A percentile compares a stretch with the other conserved stretches of the same genome.
Evolutionary conservation across 208 protist genomes (phyloP).

Genomic region (Trichomonas tenax): DNA sequence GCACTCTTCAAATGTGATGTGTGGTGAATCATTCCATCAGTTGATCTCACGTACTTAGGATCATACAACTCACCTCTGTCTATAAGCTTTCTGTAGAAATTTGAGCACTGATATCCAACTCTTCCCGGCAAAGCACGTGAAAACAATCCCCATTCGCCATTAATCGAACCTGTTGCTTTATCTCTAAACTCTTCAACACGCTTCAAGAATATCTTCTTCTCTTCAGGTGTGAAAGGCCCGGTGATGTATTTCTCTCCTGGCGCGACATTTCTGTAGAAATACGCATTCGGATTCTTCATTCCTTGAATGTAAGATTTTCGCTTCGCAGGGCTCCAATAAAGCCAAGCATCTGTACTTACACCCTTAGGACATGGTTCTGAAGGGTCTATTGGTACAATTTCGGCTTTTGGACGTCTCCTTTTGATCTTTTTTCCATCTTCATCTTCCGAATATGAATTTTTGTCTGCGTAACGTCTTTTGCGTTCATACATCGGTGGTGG

Average conservation of each 20-base stretch:
- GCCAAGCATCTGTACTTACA: not conserved
- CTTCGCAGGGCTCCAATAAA: not conserved
- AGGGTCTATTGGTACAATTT: not conserved
- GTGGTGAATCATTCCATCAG: not conserved
- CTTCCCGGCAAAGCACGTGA: conserved; percentile 45
- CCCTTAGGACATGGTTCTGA: not conserved
- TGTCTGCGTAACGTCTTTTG: not conserved
- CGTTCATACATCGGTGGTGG: not conserved
- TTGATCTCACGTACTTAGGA: not conserved
- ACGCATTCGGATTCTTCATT: not conserved
- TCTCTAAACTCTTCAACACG: not conserved
- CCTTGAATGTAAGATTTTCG: not conserved
- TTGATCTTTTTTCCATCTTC: not conserved
- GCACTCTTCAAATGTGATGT: not conserved
- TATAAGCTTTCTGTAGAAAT: not conserved
- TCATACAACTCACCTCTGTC: not conserved
- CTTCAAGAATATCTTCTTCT: not conserved
- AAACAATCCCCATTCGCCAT: conserved; percentile 53
- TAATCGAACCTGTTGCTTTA: not conserved
- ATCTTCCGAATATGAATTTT: not conserved
- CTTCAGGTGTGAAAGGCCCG: not conserved
- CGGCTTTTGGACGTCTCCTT: not conserved
- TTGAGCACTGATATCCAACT: conserved; percentile 47
- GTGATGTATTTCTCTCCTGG: not conserved
- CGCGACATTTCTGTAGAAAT: not conserved